These are phyloP conservation scores for Rhizomucor pusillus DNA, from an alignment of 371 early-diverging fungal species.

Conservation along the genomic window DNA sequence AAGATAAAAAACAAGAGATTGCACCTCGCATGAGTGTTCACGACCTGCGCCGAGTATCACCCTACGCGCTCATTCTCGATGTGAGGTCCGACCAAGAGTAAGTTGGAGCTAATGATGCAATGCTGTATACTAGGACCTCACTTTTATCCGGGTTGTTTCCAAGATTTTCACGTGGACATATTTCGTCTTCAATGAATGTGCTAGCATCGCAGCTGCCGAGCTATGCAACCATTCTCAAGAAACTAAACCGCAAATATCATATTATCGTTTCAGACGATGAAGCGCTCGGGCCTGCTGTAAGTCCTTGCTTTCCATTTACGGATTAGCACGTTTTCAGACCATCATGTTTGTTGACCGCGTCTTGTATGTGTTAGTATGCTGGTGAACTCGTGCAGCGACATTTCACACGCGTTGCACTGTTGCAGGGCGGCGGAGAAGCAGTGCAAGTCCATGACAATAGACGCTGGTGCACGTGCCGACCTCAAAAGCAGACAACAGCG, in stretches of 20 bases:
- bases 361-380: slow-evolving; percentile 37
- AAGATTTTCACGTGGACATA: slow-evolving; percentile 58
- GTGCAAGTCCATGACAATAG: slow-evolving; percentile 22
- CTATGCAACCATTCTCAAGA: slow-evolving; percentile 46
- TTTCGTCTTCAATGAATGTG: slow-evolving; percentile 59
- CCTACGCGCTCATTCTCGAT: slow-evolving; percentile 58
- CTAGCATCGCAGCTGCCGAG: slow-evolving; percentile 42
- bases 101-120: slow-evolving; percentile 11
- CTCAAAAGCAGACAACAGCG: slow-evolving; percentile 47
- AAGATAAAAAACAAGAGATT: slow-evolving; percentile 53
- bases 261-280: slow-evolving; percentile 51
- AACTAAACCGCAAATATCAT: slow-evolving; percentile 59
- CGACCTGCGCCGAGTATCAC: slow-evolving; percentile 50
- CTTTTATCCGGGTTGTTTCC: too few species aligned
- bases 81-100: slow-evolving; percentile 61
- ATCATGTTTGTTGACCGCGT: not conserved
- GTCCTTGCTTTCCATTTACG: slow-evolving; percentile 4
- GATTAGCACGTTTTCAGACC: slow-evolving; percentile 3
- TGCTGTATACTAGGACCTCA: too few species aligned
- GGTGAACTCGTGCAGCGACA: slow-evolving; percentile 44
- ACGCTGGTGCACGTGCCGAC: slow-evolving; percentile 33
- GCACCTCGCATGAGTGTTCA: slow-evolving; percentile 55
- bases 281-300: slow-evolving; percentile 54
- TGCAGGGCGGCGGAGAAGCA: slow-evolving; percentile 62
- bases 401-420: slow-evolving; percentile 49